Percentiles rank a stretch among this genome's conserved stretches.
These are phyloP conservation scores for Penicillium sp. DNA, from an alignment of 2,329 filamentous ascomycete genomes.

Conservation along the genomic window DNA sequence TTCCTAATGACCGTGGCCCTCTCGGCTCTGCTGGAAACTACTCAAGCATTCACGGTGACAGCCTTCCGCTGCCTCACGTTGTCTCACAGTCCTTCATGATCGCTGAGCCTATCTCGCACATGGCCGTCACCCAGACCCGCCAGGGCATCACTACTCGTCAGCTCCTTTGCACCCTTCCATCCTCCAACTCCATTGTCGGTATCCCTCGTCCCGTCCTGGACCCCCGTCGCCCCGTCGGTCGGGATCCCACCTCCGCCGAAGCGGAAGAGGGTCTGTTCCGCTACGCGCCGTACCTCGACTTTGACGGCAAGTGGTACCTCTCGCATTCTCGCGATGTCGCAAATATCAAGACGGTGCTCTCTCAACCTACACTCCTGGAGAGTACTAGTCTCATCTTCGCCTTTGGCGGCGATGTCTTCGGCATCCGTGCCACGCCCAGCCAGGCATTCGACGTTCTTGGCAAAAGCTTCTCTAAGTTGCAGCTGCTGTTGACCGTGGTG, in stretches of 20 bases:
- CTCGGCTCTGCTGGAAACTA: constrained; percentile 69
- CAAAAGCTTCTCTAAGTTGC: constrained; percentile 88
- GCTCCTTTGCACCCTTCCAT: constrained; percentile 74
- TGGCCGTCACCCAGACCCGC: constrained; percentile 82
- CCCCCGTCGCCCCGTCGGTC: constrained; percentile 78
- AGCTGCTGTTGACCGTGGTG: constrained; percentile 77
- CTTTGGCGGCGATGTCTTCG: constrained; percentile 82
- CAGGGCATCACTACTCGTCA: constrained; percentile 88
- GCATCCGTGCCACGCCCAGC: constrained; percentile 81
- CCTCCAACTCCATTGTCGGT: constrained; percentile 70
- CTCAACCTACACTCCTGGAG: constrained; percentile 77
- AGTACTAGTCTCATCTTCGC: constrained; percentile 89
- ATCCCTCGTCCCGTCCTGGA: constrained; percentile 79
- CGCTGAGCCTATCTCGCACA: constrained; percentile 70
- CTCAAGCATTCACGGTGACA: constrained; percentile 65
- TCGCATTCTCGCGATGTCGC: constrained; percentile 80
- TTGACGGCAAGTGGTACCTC: constrained; percentile 77
- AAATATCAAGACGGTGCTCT: constrained; percentile 70
- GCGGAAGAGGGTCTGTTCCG: constrained; percentile 76
- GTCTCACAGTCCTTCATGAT: constrained; percentile 79
- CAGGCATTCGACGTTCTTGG: constrained; percentile 88
- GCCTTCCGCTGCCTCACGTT: constrained; percentile 66
- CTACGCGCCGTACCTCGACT: constrained; percentile 74
- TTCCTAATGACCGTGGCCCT: constrained; percentile 79
- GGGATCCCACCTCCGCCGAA: constrained; percentile 77